Evolutionary conservation across 495 filamentous ascomycete species (phyloP), one percentile per base, ranked within the genome.

Genomic region (Barbatosphaeria neglecta): DNA sequence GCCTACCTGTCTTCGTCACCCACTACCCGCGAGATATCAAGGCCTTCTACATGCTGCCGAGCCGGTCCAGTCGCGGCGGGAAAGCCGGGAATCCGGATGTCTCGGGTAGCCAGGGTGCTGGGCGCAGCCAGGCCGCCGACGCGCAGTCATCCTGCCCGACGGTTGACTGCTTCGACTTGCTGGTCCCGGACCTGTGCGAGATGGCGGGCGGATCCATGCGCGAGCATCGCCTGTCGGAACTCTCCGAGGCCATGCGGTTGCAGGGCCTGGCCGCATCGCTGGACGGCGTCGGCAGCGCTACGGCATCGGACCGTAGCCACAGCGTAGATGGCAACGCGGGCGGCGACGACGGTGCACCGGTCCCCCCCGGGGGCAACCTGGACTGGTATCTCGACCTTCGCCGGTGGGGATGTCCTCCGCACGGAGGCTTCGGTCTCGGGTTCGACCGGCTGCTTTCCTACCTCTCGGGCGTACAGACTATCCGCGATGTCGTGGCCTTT

Each of bases 311-410:
- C 4, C 9, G 16, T 31, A 13, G 46, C 50, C 37, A 50, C 22
- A 4, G 19, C 7, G 19, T 22, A 24, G 2, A 3, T 23, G 20
- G 27, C 37, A 3, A 40, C 20, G 22, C 19, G 6, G 45, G 16
- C 37, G 17, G 37, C 18, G 25, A 20, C 16, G 15, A 37, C 13
- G 28, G 38, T 7, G 16, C 16, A n/a, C 27, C 27, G n/a, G 22
- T n/a, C 22, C 19, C 25, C 11, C 27, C 22, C 20, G 45, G 11
- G n/a, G 46, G 44, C 50, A 61, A 54, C 50, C 71, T 98, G 13
- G 75, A 84, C 50, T 98, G 92, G 92, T 98, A 97, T 61, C 66
- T 87, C n/a, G 92, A 98, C 57, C 74, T 98, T 40, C 82, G 92
- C 41, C 83, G 85, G 46, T 98, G 87, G 80, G 92, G 92, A 22